Evolutionary conservation across 352 stramenopile species (phyloP), one percentile per base, ranked within the genome.

Genomic region (Pythium sp.): DNA sequence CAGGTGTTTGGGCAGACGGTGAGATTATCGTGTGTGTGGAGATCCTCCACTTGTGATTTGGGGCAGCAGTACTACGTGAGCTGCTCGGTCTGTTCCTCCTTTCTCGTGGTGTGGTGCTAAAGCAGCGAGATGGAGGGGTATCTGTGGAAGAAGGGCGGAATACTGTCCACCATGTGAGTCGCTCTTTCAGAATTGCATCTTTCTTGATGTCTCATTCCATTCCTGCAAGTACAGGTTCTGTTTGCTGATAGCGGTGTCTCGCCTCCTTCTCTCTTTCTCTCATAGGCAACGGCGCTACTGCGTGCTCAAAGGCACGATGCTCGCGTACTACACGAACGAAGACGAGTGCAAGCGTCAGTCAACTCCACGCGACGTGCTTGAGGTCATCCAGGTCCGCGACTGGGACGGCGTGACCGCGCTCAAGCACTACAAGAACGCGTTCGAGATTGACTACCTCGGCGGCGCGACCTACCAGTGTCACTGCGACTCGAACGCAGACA

Each of bases 261-360:
- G 14, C n/a, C 5, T 32, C 5, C 20, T 18, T 46, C 18, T 41
- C 22, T 65, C 15, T 41, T 2, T 11, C 18, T 46, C 4, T 46
- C 14, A 2, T 51, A 93, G 86, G 82, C 82, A 90, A 57, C 81
- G 82, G 9, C 74, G 84, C 64, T 94, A 84, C 62, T 89, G 80
- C 58, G 86, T 92, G 38, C 79, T 92, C 3, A 90, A 94, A 64
- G 84, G 84, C 62, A 91, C 82, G 0, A 92, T 94, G 86, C 75
- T 94, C 30, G 71, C 80, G 8, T 85, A 81, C 49, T 92, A 92
- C 70, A 68, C 71, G 5, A 80, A 63, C 22, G 68, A 83, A 32
- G 75, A 91, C 53, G 86, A 93, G 36, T 77, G 72, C 38, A 62
- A 77, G 57, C 76, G 79, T 0, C 69, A 74, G 4, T 67, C 75